phyloP scores from a whole-genome alignment of 2,329 filamentous ascomycete genomes.

The Graphilbum ipis-grandicollis region DNA sequence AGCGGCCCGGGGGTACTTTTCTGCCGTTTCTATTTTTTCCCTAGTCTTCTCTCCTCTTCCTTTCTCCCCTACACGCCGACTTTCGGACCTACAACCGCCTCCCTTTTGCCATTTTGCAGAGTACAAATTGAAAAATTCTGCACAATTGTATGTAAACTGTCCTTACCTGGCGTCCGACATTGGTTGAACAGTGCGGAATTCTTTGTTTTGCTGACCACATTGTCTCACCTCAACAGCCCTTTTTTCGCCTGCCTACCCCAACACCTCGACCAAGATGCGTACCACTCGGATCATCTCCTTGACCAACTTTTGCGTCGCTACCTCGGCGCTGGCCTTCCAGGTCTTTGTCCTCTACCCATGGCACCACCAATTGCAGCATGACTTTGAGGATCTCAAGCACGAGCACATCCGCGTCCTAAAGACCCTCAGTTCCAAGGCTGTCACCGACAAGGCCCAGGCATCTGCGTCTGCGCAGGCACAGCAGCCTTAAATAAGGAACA shows the following conservation, averaged over 20 bases:
- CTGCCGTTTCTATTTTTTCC: not conserved
- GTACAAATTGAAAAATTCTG: too few species aligned
- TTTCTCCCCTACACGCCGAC: not conserved
- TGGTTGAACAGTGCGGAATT: too few species aligned
- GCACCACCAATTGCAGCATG: slow-evolving; percentile 47
- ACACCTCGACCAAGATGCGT: slow-evolving; percentile 5
- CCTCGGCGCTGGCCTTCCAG: slow-evolving; percentile 48
- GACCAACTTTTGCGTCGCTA: slow-evolving; percentile 49
- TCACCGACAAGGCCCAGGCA: not conserved
- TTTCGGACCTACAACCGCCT: not conserved
- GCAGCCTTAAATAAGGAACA: too few species aligned
- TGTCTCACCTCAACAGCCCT: too few species aligned
- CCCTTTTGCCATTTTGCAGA: too few species aligned
- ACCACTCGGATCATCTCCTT: slow-evolving; percentile 33
- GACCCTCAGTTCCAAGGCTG: slow-evolving; percentile 3
- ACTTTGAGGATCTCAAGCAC: slow-evolving; percentile 39
- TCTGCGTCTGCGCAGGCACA: not conserved
- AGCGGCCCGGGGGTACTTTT: not conserved
- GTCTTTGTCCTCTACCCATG: slow-evolving; percentile 55
- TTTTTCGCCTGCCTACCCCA: not conserved
- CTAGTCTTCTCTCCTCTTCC: not conserved
- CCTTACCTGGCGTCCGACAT: too few species aligned
- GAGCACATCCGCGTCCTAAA: slow-evolving; percentile 32
- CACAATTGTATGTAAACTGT: too few species aligned
- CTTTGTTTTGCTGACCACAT: too few species aligned